Evolutionary conservation across 768 basidiomycete species (phyloP).

Genomic region (Pleurotus tuoliensis): DNA sequence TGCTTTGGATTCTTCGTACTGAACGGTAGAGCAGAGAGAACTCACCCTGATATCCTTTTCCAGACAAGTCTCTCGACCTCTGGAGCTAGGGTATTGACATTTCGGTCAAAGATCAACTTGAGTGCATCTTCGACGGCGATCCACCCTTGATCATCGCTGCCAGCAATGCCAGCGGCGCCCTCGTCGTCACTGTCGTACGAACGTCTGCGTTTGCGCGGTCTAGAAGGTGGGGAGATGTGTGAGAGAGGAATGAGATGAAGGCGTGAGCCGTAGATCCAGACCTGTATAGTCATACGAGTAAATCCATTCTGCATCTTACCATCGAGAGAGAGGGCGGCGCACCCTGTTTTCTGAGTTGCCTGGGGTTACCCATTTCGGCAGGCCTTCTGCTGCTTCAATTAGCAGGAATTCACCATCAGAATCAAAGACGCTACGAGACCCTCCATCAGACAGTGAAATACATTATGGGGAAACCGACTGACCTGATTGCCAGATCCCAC

Average conservation of each 20-base stretch:
- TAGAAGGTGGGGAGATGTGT: conserved; percentile 64
- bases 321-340: conserved; percentile 33
- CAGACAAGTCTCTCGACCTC: conserved; percentile 65
- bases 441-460: conserved; percentile 2
- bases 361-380: conserved; percentile 91
- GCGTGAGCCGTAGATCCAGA: conserved; percentile 84
- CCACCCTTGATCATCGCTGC: conserved; percentile 36
- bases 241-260: conserved; percentile 85
- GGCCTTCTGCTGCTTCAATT: conserved; percentile 89
- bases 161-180: conserved; percentile 21
- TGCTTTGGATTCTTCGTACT: not conserved
- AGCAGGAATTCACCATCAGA: conserved; percentile 94
- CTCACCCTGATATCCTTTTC: conserved; percentile 65
- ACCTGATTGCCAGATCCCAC: conserved; percentile 85
- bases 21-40: conserved; percentile 4
- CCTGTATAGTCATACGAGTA: conserved; percentile 43
- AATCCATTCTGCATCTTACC: conserved; percentile 30
- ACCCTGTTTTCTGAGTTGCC: conserved; percentile 92
- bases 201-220: conserved; percentile 36
- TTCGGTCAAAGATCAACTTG: conserved; percentile 50
- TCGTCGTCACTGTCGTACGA: conserved; percentile 49
- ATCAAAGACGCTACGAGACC: conserved; percentile 60
- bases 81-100: conserved; percentile 51
- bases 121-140: conserved; percentile 63
- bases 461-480: conserved; percentile 16